A percentile compares a stretch with the other conserved stretches of the same genome.
Conservation (phyloP, 257 asterid species). For the Nicotiana obtusifolia region DNA sequence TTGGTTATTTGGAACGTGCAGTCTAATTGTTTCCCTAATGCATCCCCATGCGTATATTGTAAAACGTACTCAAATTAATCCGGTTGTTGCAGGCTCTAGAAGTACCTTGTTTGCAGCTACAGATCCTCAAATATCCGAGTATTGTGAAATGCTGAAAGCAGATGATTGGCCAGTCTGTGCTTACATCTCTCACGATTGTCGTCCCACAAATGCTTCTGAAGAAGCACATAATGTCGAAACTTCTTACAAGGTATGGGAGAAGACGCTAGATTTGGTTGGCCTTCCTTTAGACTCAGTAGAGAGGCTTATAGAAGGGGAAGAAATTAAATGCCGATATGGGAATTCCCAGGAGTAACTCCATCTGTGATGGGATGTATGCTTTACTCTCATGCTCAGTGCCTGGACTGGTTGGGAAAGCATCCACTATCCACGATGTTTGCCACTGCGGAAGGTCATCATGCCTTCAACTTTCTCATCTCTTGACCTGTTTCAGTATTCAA, state of each 20-base stretch:
- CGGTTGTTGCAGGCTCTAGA: constrained; percentile 69
- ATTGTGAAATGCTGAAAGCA: constrained; percentile 74
- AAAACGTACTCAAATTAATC: neutral
- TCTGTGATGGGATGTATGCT: neutral
- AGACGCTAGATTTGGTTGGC: constrained; percentile 77
- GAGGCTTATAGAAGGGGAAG: constrained; percentile 77
- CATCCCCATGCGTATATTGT: neutral
- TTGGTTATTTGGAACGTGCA: neutral
- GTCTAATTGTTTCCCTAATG: neutral
- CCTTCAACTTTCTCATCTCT: neutral
- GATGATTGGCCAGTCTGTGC: constrained; percentile 99
- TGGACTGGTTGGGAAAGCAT: neutral
- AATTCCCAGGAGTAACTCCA: constrained; percentile 14
- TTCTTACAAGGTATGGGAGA: constrained; percentile 72
- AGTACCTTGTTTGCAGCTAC: constrained; percentile 94
- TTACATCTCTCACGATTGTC: constrained; percentile 77
- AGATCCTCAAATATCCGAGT: constrained; percentile 81
- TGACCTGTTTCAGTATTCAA: neutral
- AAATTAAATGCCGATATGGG: constrained; percentile 48
- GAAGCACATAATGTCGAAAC: constrained; percentile 81
- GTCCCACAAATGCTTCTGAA: constrained; percentile 88
- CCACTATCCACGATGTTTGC: neutral
- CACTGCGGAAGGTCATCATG: neutral
- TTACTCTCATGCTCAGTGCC: neutral
- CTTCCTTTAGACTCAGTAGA: constrained; percentile 83